Base-by-base conservation (phyloP, 352 stramenopile species). In the Globisporangium okanoganense region DNA sequence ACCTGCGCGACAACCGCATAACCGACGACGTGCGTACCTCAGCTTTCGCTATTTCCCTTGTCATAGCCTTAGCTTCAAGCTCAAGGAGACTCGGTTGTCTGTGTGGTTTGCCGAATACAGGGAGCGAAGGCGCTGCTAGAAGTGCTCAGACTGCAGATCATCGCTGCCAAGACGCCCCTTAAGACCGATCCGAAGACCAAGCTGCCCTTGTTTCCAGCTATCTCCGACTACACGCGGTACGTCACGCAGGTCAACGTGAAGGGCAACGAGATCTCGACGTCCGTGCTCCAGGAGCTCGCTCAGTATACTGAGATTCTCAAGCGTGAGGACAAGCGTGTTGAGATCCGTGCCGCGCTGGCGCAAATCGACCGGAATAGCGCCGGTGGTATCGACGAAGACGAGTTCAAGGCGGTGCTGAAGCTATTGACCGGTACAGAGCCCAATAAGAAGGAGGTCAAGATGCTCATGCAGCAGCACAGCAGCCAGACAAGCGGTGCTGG, bases 391-490 rank as follows among this genome's bases (percentile, higher is more conserved):
- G 85, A 92, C 47, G 82, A 92, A 49, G 81, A 90, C 38, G 83
- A 94, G 36, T 86, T 91, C 49, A 88, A 82, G 53, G 72, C 73
- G 2, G 80, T 91, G n/a, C 55, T 93, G 10, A 94, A 93, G 60
- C 70, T 94, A 2, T 47, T 91, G n/a, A 89, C 78, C 3, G 71
- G 81, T 5, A 71, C 74, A 2, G 85, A 90, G 33, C 83, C 85
- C 6, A 91, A 70, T 50, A 90, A 90, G 56, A 94, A 92, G 58
- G 85, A 94, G 31, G 70, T 90, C 1, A 73, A 70, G 18, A 62
- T 77, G 44, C 77, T 92, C 48, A 76, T 90, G 66, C 73, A 81
- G 50, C 79, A 91, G 49, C 72, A 82, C 40, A 78, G 75, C 27
- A 79, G 65, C 22, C 54, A 72, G 25, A 80, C 58, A 35, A 77